These are phyloP conservation scores for Russula olivacea DNA, from an alignment of 768 basidiomycete species.

Conservation along the genomic window DNA sequence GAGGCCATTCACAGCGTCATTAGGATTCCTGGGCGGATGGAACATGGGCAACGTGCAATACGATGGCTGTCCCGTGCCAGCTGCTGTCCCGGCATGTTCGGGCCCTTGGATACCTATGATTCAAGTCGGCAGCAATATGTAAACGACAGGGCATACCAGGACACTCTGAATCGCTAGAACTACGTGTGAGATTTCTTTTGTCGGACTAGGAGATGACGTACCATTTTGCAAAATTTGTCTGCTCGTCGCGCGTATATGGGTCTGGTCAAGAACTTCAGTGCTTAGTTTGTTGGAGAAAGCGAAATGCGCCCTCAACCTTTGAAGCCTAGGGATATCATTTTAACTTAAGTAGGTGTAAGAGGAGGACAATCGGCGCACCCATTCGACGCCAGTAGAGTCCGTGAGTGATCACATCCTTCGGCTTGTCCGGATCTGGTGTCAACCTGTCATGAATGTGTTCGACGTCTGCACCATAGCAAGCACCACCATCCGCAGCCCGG, in stretches of 20 bases:
- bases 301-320: slow-evolving; percentile 35
- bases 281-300: neutral
- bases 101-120: slow-evolving; percentile 34
- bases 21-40: slow-evolving; percentile 37
- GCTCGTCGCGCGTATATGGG: slow-evolving; percentile 54
- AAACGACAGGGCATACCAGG: slow-evolving; percentile 32
- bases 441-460: slow-evolving; percentile 42
- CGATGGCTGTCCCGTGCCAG: slow-evolving; percentile 40
- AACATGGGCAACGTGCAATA: slow-evolving; percentile 51
- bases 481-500: slow-evolving; percentile 33
- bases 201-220: slow-evolving; percentile 26
- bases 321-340: slow-evolving; percentile 38
- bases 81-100: slow-evolving; percentile 39
- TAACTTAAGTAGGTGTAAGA: slow-evolving; percentile 8
- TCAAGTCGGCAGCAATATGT: neutral
- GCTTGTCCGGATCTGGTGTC: slow-evolving; percentile 40
- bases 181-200: slow-evolving; percentile 6
- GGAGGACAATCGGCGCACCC: slow-evolving; percentile 35
- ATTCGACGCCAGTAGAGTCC: slow-evolving; percentile 51
- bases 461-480: slow-evolving; percentile 41
- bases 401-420: slow-evolving; percentile 54
- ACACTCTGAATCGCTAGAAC: slow-evolving; percentile 45
- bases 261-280: slow-evolving; percentile 32
- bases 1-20: slow-evolving; percentile 29
- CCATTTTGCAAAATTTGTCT: slow-evolving; percentile 49